phyloP scores from a whole-genome alignment of 2,329 filamentous ascomycete genomes.

The Penicillium decumbens region DNA sequence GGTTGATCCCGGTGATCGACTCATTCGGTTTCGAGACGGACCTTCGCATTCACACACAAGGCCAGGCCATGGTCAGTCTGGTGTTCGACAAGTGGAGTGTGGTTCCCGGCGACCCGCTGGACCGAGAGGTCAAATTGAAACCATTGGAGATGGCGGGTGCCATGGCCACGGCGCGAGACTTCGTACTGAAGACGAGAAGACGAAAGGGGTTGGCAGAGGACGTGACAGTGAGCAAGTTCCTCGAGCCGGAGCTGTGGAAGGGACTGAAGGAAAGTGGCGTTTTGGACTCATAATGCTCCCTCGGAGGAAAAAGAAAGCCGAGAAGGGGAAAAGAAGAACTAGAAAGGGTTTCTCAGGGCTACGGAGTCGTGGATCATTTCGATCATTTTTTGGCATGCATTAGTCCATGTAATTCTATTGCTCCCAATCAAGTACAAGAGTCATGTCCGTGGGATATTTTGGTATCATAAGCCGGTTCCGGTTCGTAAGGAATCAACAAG shows the following conservation, averaged over 20 bases:
- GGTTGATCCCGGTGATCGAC: conserved; percentile 91
- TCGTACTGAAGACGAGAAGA: conserved; percentile 90
- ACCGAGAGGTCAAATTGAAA: conserved; percentile 74
- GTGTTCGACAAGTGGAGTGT: conserved; percentile 96
- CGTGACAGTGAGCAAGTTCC: conserved; percentile 89
- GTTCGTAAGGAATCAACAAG: neutral
- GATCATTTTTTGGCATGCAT: conserved; percentile 3
- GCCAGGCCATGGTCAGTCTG: conserved; percentile 80
- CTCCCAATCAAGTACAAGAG: conserved; percentile 9
- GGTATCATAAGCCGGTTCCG: neutral
- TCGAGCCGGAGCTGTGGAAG: conserved; percentile 90
- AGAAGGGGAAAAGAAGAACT: conserved; percentile 1
- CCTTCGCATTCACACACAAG: conserved; percentile 90
- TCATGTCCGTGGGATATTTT: neutral
- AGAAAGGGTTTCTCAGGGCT: conserved; percentile 5
- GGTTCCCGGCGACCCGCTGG: conserved; percentile 90
- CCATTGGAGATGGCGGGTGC: conserved; percentile 83
- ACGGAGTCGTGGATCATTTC: conserved; percentile 10
- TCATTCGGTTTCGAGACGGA: conserved; percentile 98
- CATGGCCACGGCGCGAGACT: conserved; percentile 87
- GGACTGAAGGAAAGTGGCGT: conserved; percentile 84
- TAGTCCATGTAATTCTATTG: conserved; percentile 24
- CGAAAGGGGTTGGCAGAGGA: conserved; percentile 94
- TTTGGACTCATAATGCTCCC: conserved; percentile 55
- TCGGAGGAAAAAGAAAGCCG: neutral